Evolutionary conservation across 106 monocot genomes (phyloP).

Genomic region (Hemerocallis citrina): DNA sequence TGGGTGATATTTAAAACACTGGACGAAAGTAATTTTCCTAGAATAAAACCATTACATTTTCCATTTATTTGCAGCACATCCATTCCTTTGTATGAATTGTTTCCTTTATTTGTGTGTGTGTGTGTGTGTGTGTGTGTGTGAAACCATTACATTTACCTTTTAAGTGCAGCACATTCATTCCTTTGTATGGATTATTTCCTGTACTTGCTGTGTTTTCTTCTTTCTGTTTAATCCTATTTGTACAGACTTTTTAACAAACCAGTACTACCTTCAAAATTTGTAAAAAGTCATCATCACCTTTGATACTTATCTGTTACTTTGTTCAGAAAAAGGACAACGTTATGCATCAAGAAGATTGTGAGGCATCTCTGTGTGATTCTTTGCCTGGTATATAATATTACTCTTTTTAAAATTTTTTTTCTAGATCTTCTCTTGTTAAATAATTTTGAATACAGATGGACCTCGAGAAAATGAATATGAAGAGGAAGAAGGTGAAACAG

Average conservation of each 20-base stretch:
- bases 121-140: too few species aligned
- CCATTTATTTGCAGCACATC: neutral
- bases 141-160: neutral
- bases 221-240: too few species aligned
- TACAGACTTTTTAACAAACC: too few species aligned
- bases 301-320: slow-evolving; percentile 4
- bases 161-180: neutral
- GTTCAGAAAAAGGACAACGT: slow-evolving; percentile 44
- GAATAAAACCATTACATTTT: neutral
- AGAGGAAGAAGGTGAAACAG: slow-evolving; percentile 83
- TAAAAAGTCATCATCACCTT: too few species aligned
- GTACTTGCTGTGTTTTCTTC: too few species aligned
- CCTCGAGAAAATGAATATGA: slow-evolving; percentile 37
- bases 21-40: too few species aligned
- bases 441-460: slow-evolving; percentile 33
- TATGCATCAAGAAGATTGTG: slow-evolving; percentile 50
- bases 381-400: slow-evolving; percentile 48
- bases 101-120: too few species aligned
- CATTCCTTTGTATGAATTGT: neutral
- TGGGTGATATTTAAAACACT: too few species aligned
- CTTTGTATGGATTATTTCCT: neutral
- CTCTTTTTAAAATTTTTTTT: neutral
- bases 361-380: slow-evolving; percentile 41
- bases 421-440: neutral
- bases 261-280: too few species aligned